Evolutionary conservation across 139 green algal genomes (phyloP).

Genomic region (Penium margaritaceum): DNA sequence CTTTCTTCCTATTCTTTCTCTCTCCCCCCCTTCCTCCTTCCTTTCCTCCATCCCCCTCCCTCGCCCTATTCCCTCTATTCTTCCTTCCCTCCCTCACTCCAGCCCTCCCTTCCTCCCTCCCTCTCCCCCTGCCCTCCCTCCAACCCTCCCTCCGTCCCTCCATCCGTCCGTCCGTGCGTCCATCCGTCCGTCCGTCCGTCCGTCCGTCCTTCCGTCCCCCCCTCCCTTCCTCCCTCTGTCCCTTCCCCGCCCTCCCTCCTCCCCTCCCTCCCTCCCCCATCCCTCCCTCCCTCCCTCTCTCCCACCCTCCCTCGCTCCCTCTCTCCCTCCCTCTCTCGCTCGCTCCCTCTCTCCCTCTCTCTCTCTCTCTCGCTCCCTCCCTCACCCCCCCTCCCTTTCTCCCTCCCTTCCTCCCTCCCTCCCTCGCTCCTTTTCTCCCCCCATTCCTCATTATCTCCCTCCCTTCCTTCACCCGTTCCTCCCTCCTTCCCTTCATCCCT

Average conservation of each 20-base stretch:
- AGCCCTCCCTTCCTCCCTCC: not conserved
- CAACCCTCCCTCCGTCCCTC: too few species aligned
- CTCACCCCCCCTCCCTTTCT: not conserved
- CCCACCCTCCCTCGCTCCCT: too few species aligned
- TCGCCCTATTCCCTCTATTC: not conserved
- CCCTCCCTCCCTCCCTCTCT: too few species aligned
- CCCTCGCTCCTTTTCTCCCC: not conserved
- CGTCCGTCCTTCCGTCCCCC: not conserved
- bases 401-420: not conserved
- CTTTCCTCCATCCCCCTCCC: not conserved
- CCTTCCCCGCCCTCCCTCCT: not conserved
- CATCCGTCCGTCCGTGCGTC: too few species aligned
- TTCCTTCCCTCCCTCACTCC: not conserved
- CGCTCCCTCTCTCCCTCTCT: not conserved
- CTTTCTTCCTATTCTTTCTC: not conserved
- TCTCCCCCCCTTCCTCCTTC: not conserved
- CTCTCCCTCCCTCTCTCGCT: too few species aligned
- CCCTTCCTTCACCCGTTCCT: not conserved
- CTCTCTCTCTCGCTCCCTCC: not conserved
- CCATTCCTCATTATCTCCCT: not conserved
- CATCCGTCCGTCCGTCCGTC: not conserved
- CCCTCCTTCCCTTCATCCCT: too few species aligned
- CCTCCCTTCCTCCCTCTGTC: not conserved
- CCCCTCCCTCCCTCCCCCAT: too few species aligned
- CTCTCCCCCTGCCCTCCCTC: not conserved